Base-by-base conservation (phyloP, 2,329 filamentous ascomycete genomes). In the Balansia obtecta region DNA sequence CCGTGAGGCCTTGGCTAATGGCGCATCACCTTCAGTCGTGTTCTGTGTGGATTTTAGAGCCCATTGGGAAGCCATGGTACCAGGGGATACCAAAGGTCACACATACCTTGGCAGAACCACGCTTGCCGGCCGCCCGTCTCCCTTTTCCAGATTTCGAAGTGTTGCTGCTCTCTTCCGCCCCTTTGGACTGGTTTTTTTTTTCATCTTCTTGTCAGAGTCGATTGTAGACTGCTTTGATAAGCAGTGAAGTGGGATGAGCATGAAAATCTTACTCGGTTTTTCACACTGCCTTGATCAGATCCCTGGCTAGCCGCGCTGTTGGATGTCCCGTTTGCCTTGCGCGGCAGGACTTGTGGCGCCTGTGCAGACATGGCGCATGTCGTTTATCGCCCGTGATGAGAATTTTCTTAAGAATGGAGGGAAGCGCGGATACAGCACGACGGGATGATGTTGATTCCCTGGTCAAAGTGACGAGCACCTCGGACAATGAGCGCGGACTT, bases 301-400 rank as follows among this genome's bases (percentile, higher is more conserved):
- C 15, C 37, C 52, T 61, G 61, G 52, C 55, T 56, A 38, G 56
- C 46, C 42, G 58, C 48, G 33, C 54, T 48, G 43, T 58, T 56
- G 51, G 57, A 52, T 49, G 57, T 52, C 52, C 64, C 66, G 52
- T 67, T 66, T 52, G 64, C 54, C 62, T 61, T 63, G 53, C 65
- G 63, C 55, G 64, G 58, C 56, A 66, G 57, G 56, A 66, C 58
- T 58, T 68, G 63, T 38, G 66, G 63, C 53, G 63, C 54, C 53
- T 61, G 58, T 50, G 60, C 55, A 55, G 66, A 65, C 66, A 68
- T 68, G 57, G 60, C 58, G 64, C 65, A 65, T 65, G 55, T 48
- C 42, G 51, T 22, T 40, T 34, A 42, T 41, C 11, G 37, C 13
- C 18, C 15, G n/a, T 33, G 13, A 6, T 27, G 20, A 46, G 20